Conservation (phyloP, 768 basidiomycete species). For the Nidularia pulvinata region DNA sequence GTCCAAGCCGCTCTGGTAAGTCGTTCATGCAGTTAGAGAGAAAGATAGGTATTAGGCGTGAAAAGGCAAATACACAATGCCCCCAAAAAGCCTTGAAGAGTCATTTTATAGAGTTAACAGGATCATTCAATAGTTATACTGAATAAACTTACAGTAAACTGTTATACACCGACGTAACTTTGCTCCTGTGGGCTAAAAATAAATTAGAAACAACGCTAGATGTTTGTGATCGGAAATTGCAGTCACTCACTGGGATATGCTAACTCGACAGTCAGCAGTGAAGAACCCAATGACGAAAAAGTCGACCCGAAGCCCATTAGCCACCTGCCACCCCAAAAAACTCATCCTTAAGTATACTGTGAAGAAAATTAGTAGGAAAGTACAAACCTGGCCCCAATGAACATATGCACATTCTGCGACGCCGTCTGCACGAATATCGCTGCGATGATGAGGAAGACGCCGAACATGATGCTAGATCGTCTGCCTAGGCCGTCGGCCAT, state of each 20-base stretch:
- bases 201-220: too few species aligned
- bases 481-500: conserved; percentile 50
- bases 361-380: not conserved
- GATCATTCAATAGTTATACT: not conserved
- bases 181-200: conserved; percentile 7
- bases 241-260: conserved; percentile 13
- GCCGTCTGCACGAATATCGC: conserved; percentile 53
- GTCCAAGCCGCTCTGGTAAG: not conserved
- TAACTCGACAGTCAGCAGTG: conserved; percentile 16
- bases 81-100: not conserved
- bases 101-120: not conserved
- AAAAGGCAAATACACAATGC: not conserved
- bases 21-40: not conserved
- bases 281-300: conserved; percentile 13
- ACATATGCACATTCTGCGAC: conserved; percentile 50
- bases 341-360: conserved; percentile 7
- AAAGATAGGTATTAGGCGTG: not conserved
- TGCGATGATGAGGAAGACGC: conserved; percentile 47
- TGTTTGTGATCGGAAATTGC: too few species aligned
- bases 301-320: conserved; percentile 16
- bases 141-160: conserved; percentile 11
- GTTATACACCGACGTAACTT: conserved; percentile 17
- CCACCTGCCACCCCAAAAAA: conserved; percentile 1
- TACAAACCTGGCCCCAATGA: conserved; percentile 48
- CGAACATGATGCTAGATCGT: conserved; percentile 43